phyloP scores from a whole-genome alignment of 2,329 filamentous ascomycete genomes.

The Ustulina deusta region DNA sequence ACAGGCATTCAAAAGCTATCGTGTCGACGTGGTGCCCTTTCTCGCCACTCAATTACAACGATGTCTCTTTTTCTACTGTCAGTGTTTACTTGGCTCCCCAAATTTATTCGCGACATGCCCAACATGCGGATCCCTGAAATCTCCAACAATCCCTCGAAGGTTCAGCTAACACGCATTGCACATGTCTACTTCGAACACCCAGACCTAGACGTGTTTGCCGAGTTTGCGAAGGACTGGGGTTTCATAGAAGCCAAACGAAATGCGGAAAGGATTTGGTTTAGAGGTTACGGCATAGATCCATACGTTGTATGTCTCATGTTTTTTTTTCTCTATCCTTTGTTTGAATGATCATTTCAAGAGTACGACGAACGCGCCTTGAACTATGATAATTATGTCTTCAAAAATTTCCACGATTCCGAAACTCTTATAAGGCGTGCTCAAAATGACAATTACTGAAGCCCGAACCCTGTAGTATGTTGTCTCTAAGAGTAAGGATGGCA shows the following conservation, averaged over 20 bases:
- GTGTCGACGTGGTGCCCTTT: neutral
- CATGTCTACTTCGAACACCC: slow-evolving; percentile 48
- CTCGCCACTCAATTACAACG: neutral
- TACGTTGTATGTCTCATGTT: slow-evolving; percentile 50
- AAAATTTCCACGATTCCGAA: too few species aligned
- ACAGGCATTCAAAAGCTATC: slow-evolving; percentile 17
- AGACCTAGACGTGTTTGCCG: slow-evolving; percentile 43
- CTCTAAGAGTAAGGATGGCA: slow-evolving; percentile 40
- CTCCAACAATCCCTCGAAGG: slow-evolving; percentile 42
- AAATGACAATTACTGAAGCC: neutral
- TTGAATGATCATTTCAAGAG: neutral
- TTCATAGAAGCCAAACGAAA: slow-evolving; percentile 42
- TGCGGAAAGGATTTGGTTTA: slow-evolving; percentile 58
- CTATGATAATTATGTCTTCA: neutral
- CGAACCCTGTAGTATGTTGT: slow-evolving; percentile 55
- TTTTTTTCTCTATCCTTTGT: neutral
- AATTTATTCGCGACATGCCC: slow-evolving; percentile 36
- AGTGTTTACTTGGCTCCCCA: slow-evolving; percentile 25
- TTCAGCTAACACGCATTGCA: slow-evolving; percentile 39
- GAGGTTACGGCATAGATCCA: slow-evolving; percentile 63
- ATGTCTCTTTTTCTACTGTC: slow-evolving; percentile 30
- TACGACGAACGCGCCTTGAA: too few species aligned
- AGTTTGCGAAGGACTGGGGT: slow-evolving; percentile 49
- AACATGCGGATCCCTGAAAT: slow-evolving; percentile 42
- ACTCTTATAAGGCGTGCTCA: neutral